Base-by-base conservation (phyloP, 2,329 filamentous ascomycete genomes). In the Colletotrichum tofieldiae region DNA sequence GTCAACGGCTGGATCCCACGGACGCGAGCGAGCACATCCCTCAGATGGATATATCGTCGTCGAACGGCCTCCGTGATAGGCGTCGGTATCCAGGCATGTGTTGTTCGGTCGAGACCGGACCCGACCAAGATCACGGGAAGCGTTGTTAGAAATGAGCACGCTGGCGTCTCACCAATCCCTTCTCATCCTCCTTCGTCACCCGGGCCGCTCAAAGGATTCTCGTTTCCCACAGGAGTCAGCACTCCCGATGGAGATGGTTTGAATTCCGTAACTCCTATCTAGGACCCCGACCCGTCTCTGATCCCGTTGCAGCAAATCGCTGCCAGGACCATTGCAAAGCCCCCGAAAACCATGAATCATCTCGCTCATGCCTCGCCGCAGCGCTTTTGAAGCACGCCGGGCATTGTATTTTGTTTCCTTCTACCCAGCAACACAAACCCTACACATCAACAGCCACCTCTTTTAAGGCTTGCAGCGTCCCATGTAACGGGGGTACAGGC, bases 401-500 rank as follows among this genome's bases (percentile, higher is more conserved):
- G 54, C 23, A 26, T 26, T 26, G 20, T 51, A 26, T 67, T 29
- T 51, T 51, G 35, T 43, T 32, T 41, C 16, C 47, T 26, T 51
- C n/a, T 51, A 35, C 18, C 35, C 45, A 29, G 54, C 63, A 12
- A 32, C 37, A 43, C 47, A 5, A 26, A 51, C 11, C 16, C 8
- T 56, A 18, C 35, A 47, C 18, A 14, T n/a, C 12, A 20, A 52
- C 23, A n/a, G 35, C 45, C 23, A 73, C 45, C 5, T 6, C 66
- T 39, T 77, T 82, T 84, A 95, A 78, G 93, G 93, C 83, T 92
- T 94, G 88, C 93, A 94, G 73, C 93, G 89, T 63, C 92, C 92
- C 88, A 94, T 94, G 84, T 93, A 95, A 72, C 93, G 90, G 75
- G 93, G 93, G 80, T 95, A 95, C 84, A 95, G 82, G 82, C 92